Percentiles rank a stretch among this genome's conserved stretches.
Evolutionary conservation across 169 alveolate genomes (phyloP).

Genomic region (Plasmodium falciparum): DNA sequence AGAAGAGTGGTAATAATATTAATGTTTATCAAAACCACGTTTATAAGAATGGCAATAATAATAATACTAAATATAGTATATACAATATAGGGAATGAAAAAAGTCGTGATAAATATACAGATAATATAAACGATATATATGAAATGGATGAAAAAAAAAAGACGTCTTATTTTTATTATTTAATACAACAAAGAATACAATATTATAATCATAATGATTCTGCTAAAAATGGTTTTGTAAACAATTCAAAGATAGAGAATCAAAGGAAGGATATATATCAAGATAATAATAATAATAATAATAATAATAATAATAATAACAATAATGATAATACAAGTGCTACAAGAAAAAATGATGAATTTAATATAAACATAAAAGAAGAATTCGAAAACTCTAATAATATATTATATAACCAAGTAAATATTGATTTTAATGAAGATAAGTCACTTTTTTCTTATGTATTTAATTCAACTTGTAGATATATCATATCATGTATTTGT

Average conservation of each 20-base stretch:
- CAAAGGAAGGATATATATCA: neutral
- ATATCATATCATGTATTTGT: constrained; percentile 64
- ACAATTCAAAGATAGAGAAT: neutral
- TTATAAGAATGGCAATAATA: neutral
- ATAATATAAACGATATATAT: no score
- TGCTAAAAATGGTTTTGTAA: neutral
- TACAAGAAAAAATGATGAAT: neutral
- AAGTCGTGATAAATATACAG: no score
- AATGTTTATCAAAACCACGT: neutral
- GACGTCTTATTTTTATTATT: constrained; percentile 9
- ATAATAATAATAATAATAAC: neutral
- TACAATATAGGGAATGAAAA: no score
- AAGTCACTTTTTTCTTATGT: constrained; percentile 37
- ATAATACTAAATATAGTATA: neutral
- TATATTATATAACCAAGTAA: neutral
- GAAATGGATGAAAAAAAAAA: no score
- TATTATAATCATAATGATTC: neutral
- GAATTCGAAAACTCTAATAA: neutral
- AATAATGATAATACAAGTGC: neutral
- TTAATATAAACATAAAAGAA: neutral
- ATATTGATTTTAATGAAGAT: constrained; percentile 5
- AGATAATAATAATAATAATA: neutral
- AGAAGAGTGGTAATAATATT: no score
- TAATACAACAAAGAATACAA: constrained; percentile 25
- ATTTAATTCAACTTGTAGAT: constrained; percentile 73